A percentile compares a stretch with the other conserved stretches of the same genome.
These are phyloP conservation scores for Penicillium sp. DNA, from an alignment of 2,329 filamentous ascomycete genomes.

Conservation along the genomic window DNA sequence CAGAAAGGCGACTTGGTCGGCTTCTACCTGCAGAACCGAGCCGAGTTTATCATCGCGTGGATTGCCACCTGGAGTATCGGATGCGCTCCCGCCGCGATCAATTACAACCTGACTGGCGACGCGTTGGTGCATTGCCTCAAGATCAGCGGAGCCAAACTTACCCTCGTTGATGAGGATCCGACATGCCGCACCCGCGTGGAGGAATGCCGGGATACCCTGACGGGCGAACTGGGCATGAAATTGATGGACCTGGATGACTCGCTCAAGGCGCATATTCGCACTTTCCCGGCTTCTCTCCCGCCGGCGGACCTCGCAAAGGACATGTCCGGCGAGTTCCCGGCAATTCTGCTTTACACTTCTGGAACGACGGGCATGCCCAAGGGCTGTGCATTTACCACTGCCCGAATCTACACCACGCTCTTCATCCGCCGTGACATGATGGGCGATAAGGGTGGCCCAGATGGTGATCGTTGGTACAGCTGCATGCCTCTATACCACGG, in stretches of 20 bases:
- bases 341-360: constrained; percentile 70
- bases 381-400: constrained; percentile 61
- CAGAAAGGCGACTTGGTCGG: constrained; percentile 61
- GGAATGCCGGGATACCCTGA: constrained; percentile 48
- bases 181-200: constrained; percentile 59
- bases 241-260: constrained; percentile 54
- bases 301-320: constrained; percentile 55
- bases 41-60: constrained; percentile 67
- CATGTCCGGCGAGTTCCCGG: constrained; percentile 55
- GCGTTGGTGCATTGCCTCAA: constrained; percentile 65
- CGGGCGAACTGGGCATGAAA: constrained; percentile 58
- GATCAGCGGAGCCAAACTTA: constrained; percentile 55
- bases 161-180: constrained; percentile 59
- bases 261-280: constrained; percentile 49
- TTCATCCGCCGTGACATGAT: constrained; percentile 34
- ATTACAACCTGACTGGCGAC: constrained; percentile 64
- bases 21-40: constrained; percentile 66
- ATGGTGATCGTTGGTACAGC: constrained; percentile 65
- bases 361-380: constrained; percentile 77
- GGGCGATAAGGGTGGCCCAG: constrained; percentile 27
- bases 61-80: constrained; percentile 65
- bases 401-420: constrained; percentile 44
- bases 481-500: constrained; percentile 79
- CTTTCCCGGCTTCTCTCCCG: constrained; percentile 51
- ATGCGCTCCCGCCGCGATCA: constrained; percentile 68